These are phyloP conservation scores for Jaltomata sinuosa DNA, from an alignment of 257 asterid species.

Conservation along the genomic window DNA sequence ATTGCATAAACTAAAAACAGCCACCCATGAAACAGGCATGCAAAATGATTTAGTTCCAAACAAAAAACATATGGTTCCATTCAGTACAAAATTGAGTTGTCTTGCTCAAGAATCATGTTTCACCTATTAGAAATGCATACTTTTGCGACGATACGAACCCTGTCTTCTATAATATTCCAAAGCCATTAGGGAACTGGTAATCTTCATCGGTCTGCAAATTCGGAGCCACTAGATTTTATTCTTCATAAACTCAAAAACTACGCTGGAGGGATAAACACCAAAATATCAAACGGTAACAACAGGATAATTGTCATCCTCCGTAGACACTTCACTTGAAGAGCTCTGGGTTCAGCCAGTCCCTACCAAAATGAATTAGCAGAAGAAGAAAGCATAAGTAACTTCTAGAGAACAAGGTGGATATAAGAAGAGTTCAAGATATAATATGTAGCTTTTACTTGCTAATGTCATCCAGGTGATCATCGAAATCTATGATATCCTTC, in stretches of 20 bases:
- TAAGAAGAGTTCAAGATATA: background rate
- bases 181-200: background rate
- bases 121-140: background rate
- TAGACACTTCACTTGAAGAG: conserved; percentile 43
- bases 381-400: background rate
- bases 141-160: background rate
- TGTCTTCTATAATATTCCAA: background rate
- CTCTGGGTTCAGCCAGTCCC: conserved; percentile 75
- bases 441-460: conserved; percentile 56
- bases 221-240: background rate
- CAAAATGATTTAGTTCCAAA: background rate
- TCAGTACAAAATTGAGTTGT: background rate
- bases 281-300: background rate
- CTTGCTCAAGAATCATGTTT: background rate
- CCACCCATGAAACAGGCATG: background rate
- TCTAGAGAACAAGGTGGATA: background rate
- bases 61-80: background rate
- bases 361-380: conserved; percentile 14
- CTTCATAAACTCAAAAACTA: background rate
- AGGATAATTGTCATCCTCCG: background rate
- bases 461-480: conserved; percentile 89
- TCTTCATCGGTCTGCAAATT: background rate
- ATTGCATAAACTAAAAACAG: background rate
- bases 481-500: conserved; percentile 71
- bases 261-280: background rate